These are phyloP conservation scores for Pharus latifolius DNA, from an alignment of 176 grass and related monocot genomes.

Conservation along the genomic window DNA sequence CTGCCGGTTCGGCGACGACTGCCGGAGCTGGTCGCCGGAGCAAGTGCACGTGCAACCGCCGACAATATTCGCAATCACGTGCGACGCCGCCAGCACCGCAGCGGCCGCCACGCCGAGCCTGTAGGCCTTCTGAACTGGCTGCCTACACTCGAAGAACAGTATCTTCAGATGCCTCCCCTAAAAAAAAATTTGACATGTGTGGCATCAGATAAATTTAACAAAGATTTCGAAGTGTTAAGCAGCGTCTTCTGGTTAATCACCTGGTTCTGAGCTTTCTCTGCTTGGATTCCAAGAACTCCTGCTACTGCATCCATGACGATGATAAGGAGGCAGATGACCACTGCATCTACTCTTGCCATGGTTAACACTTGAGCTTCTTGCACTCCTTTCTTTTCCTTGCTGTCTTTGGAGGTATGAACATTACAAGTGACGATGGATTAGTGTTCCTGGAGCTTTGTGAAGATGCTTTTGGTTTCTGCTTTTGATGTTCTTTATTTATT, in stretches of 20 bases:
- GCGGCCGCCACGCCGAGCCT: constrained; percentile 68
- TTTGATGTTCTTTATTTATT: constrained; percentile 17
- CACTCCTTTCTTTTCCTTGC: neutral
- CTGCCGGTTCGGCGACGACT: constrained; percentile 33
- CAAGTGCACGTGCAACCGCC: constrained; percentile 67
- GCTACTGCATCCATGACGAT: constrained; percentile 57
- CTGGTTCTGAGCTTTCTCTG: constrained; percentile 71
- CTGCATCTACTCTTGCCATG: constrained; percentile 62
- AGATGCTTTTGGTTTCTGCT: constrained; percentile 26
- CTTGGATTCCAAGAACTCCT: constrained; percentile 64
- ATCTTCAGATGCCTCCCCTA: constrained; percentile 51
- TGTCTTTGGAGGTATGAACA: too few relatives aligned
- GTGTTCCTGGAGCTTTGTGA: neutral
- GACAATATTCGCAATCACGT: constrained; percentile 55
- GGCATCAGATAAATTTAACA: neutral
- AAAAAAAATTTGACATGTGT: neutral
- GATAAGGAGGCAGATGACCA: constrained; percentile 61
- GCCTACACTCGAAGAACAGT: constrained; percentile 66
- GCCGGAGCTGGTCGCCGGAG: constrained; percentile 23
- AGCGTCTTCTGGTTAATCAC: neutral
- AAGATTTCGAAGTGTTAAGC: neutral
- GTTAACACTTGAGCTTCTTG: neutral
- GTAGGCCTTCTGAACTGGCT: constrained; percentile 72
- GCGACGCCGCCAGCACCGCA: constrained; percentile 50
- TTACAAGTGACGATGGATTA: neutral